phyloP scores from a whole-genome alignment of 345 rosid genomes.

The Hypericum perforatum region DNA sequence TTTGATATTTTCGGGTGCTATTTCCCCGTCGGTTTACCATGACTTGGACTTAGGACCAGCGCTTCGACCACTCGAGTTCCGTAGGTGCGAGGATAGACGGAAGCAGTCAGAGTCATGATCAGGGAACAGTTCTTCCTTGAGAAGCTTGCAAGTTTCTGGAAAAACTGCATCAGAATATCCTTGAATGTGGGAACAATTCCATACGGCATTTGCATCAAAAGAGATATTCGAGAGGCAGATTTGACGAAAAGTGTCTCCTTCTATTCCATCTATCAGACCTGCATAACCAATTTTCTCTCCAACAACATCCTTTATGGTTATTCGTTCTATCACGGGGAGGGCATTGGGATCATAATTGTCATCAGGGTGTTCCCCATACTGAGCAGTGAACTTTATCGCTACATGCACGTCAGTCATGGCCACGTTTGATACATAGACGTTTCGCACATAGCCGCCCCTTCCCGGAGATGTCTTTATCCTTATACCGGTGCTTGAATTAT shows the following conservation, averaged over 20 bases:
- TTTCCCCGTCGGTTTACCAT: constrained; percentile 39
- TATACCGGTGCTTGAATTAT: constrained; percentile 53
- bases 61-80: constrained; percentile 33
- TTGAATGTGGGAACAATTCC: constrained; percentile 69
- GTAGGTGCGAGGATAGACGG: constrained; percentile 29
- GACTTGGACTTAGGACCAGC: constrained; percentile 46
- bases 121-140: constrained; percentile 50
- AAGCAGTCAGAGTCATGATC: constrained; percentile 58
- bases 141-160: constrained; percentile 63
- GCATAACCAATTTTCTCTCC: constrained; percentile 59
- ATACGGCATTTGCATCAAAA: constrained; percentile 33
- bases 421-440: constrained; percentile 55
- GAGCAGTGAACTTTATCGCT: constrained; percentile 61
- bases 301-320: constrained; percentile 58
- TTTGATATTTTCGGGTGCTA: constrained; percentile 12
- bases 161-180: constrained; percentile 71
- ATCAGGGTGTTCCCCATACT: constrained; percentile 86
- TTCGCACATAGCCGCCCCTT: constrained; percentile 86
- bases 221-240: constrained; percentile 68
- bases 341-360: constrained; percentile 57
- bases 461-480: constrained; percentile 84
- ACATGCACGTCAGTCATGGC: constrained; percentile 44
- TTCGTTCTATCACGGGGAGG: constrained; percentile 53
- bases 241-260: constrained; percentile 54
- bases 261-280: constrained; percentile 76